phyloP scores from a whole-genome alignment of 768 basidiomycete genomes.

The Boletus vermiculosoides region DNA sequence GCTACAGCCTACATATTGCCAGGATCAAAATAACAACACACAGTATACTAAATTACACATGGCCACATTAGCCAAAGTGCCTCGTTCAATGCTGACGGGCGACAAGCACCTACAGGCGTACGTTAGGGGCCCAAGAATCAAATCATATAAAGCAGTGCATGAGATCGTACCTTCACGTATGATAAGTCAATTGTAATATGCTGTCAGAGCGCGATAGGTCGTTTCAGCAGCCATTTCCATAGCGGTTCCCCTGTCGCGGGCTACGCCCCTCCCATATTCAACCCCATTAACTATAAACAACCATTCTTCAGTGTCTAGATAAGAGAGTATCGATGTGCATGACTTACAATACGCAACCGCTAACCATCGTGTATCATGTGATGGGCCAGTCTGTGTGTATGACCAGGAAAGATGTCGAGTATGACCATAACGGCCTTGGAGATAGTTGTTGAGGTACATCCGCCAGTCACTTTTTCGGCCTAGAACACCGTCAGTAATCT shows the following conservation, averaged over 20 bases:
- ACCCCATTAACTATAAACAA: slow-evolving; percentile 22
- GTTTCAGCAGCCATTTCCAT: slow-evolving; percentile 32
- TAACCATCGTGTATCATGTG: slow-evolving; percentile 25
- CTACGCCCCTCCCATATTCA: slow-evolving; percentile 27
- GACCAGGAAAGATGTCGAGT: slow-evolving; percentile 27
- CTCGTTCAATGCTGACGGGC: background rate
- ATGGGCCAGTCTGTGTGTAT: slow-evolving; percentile 19
- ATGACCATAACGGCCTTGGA: slow-evolving; percentile 33
- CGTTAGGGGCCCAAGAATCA: background rate
- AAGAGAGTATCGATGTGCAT: background rate
- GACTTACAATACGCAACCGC: slow-evolving; percentile 28
- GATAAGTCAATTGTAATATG: slow-evolving; percentile 18
- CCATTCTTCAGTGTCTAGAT: background rate
- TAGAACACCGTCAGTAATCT: slow-evolving; percentile 10
- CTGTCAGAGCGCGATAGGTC: slow-evolving; percentile 24
- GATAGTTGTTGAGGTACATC: slow-evolving; percentile 31
- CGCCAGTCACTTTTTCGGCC: slow-evolving; percentile 27
- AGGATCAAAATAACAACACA: background rate
- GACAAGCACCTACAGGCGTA: background rate
- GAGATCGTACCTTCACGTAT: slow-evolving; percentile 4
- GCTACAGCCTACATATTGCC: background rate
- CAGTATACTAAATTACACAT: slow-evolving; percentile 3
- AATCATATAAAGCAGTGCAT: background rate
- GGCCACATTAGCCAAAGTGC: background rate
- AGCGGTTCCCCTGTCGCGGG: slow-evolving; percentile 28